Base-by-base conservation (phyloP, 495 filamentous ascomycete species). In the Halenospora varia region DNA sequence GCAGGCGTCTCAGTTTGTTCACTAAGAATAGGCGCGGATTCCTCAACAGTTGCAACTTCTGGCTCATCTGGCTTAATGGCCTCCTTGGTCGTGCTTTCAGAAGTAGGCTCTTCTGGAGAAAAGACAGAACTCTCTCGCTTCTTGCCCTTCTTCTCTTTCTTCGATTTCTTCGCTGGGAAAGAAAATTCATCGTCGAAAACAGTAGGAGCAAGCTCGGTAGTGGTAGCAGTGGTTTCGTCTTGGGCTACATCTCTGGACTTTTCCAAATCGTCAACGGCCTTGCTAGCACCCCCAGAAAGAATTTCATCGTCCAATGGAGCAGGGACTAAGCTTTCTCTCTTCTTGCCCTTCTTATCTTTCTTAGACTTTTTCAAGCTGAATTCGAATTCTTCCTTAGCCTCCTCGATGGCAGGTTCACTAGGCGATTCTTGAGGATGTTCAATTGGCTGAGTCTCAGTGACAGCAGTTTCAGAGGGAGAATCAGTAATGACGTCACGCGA, bases 131-230 rank as follows among this genome's bases (percentile, higher is more conserved):
- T 55, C 10, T 51, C 26, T 10, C 46, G 41, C 58, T 68, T 69
- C 56, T 69, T 69, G 48, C 61, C 62, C 48, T 72, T 69, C 25
- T 68, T 69, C 69, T 75, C 79, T 71, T 75, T 76, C 71, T 74
- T 79, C 63, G 75, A 60, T 56, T 71, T 73, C 41, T 66, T 68
- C 22, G 51, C 48, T 24, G 59, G 55, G 53, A 51, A 65, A 47
- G 24, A 61, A 57, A 65, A 66, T 13, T 55, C 53, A 52, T 70
- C 66, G 19, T 20, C n/a, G 18, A 46, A 9, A n/a, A 47, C 26
- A 19, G 11, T 17, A 47, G 44, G 18, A 19, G 19, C 18, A 20
- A 17, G 44, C 44, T 47, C 19, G 44, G 8, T 17, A 47, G 18
- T 40, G 8, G 15, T 9, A 40, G 35, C 9, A 8, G 35, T 40